Base-by-base conservation (phyloP, 192 early-diverging fungal species). In the Endogone sp. region DNA sequence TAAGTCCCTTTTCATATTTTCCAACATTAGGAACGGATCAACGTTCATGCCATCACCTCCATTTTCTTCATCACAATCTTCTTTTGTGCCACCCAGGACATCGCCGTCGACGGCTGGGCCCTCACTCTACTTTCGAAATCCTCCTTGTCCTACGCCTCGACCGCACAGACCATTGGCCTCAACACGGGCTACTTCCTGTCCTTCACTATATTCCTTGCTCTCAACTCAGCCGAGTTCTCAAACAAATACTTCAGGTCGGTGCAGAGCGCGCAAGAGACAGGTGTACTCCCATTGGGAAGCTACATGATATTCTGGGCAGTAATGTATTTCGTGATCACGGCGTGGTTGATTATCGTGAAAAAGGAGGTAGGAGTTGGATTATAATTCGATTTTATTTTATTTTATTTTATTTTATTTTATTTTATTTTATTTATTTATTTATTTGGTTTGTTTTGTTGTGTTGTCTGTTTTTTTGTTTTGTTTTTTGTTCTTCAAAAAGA, bases 251-350 rank as follows among this genome's bases (percentile, higher is more conserved):
- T 98, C 1, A 86, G 91, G 31, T 81, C 83, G 1, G 69, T 65
- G 22, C 71, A 73, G 49, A 90, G 91, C 23, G 69, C 90, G 24
- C 69, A 71, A 60, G 91, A 91, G 8, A 67, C 70, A 6, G 93
- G 94, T 2, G 76, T 96, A 29, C 62, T 99, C 58, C 83, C 88
- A 64, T 80, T 99, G 4, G 93, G 95, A 32, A 73, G 83, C 21
- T 99, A 98, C 68, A 86, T 99, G 81, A 79, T 82, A 63, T 98
- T 98, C 69, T 99, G 97, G 97, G 88, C 92, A n/a, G 25, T 93
- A 13, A 83, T 92, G 75, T 99, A 97, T 73, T 75, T 98, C 20
- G 60, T 92, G 2, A 92, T 95, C 59, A 94, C 94, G n/a, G 71
- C 89, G 8, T 95, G 89, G 79, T 79, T 98, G 25, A 75, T 94